Evolutionary conservation across 352 stramenopile genomes (phyloP).

Genomic region (Synura sp.): DNA sequence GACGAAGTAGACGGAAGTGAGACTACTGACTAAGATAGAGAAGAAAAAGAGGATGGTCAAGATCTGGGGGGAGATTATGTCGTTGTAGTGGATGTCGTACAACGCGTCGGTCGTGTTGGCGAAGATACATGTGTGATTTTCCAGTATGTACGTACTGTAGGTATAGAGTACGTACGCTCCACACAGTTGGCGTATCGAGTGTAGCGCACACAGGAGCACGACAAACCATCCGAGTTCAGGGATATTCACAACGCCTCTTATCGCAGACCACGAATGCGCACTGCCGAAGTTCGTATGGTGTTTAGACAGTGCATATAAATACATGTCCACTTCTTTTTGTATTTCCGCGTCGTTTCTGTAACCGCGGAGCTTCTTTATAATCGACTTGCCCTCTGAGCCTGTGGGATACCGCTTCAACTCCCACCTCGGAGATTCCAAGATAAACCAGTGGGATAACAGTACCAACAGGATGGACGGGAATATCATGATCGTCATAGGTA

Average conservation of each 20-base stretch:
- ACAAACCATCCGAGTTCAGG: too few species aligned
- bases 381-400: constrained; percentile 19
- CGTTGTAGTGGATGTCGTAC: too few species aligned
- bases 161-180: too few species aligned
- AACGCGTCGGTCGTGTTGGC: too few species aligned
- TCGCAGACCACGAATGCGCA: too few species aligned
- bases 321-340: neutral
- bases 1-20: constrained; percentile 44
- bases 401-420: constrained; percentile 49
- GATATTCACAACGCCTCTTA: too few species aligned
- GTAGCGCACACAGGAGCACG: too few species aligned
- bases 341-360: constrained; percentile 64
- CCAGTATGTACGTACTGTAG: too few species aligned
- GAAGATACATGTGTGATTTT: too few species aligned
- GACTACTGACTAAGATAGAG: constrained; percentile 1
- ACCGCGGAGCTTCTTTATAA: constrained; percentile 65
- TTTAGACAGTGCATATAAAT: neutral
- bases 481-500: neutral
- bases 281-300: neutral
- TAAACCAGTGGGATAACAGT: constrained; percentile 45
- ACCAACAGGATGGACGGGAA: constrained; percentile 14
- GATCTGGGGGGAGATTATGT: neutral
- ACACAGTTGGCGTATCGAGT: too few species aligned
- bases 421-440: constrained; percentile 57
- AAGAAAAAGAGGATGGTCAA: neutral